phyloP scores from a whole-genome alignment of 495 filamentous ascomycete genomes.

The Glarea lozoyensis region DNA sequence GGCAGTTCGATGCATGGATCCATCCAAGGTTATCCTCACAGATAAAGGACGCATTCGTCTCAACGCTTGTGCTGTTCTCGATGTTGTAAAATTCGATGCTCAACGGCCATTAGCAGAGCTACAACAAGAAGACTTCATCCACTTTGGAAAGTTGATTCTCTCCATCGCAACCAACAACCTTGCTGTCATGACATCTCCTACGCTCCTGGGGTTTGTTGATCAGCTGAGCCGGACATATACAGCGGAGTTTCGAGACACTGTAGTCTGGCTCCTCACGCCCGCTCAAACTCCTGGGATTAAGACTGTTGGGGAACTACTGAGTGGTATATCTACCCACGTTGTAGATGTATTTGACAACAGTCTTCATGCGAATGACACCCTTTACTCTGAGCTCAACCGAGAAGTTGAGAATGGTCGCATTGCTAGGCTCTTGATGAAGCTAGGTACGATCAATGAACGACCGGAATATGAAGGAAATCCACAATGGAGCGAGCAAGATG shows the following conservation, averaged over 20 bases:
- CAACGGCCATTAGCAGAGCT: slow-evolving; percentile 59
- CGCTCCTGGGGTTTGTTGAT: slow-evolving; percentile 54
- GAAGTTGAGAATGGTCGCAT: slow-evolving; percentile 91
- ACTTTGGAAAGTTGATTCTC: slow-evolving; percentile 77
- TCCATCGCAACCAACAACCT: slow-evolving; percentile 61
- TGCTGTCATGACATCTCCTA: slow-evolving; percentile 23
- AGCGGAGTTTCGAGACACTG: slow-evolving; percentile 59
- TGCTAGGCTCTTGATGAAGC: slow-evolving; percentile 72
- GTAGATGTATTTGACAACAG: slow-evolving; percentile 61
- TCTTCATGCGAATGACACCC: slow-evolving; percentile 67
- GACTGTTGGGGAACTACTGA: slow-evolving; percentile 68
- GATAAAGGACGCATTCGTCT: slow-evolving; percentile 78
- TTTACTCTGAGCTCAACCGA: slow-evolving; percentile 55
- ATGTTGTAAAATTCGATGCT: slow-evolving; percentile 72
- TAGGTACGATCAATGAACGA: slow-evolving; percentile 79
- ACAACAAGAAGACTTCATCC: slow-evolving; percentile 80
- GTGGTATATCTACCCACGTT: slow-evolving; percentile 64
- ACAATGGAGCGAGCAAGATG: slow-evolving; percentile 81
- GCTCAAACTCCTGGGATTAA: slow-evolving; percentile 40
- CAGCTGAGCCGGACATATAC: slow-evolving; percentile 64
- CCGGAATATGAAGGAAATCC: slow-evolving; percentile 68
- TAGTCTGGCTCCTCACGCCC: slow-evolving; percentile 65
- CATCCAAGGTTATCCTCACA: slow-evolving; percentile 80
- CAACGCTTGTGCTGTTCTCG: slow-evolving; percentile 76
- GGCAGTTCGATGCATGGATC: slow-evolving; percentile 74